Evolutionary conservation across 768 basidiomycete genomes (phyloP).

Genomic region (Piloderma croceum): DNA sequence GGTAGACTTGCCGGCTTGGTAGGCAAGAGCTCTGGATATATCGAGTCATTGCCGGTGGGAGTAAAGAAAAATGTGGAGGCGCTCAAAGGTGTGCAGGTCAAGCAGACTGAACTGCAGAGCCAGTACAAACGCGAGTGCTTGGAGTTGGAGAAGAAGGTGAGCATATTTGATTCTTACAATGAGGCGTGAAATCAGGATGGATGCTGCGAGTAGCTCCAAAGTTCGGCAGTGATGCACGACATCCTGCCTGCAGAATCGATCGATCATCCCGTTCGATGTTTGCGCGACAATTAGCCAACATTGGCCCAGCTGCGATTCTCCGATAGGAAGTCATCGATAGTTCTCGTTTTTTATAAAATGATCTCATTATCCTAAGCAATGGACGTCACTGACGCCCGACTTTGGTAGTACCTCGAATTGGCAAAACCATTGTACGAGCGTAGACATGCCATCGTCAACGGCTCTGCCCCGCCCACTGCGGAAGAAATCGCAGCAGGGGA

Average conservation of each 20-base stretch:
- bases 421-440: constrained; percentile 83
- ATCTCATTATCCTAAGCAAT: constrained; percentile 7
- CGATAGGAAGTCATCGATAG: too few species aligned
- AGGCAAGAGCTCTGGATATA: constrained; percentile 91
- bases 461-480: constrained; percentile 60
- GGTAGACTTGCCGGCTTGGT: constrained; percentile 79
- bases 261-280: too few species aligned
- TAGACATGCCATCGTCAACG: constrained; percentile 77
- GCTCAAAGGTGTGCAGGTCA: constrained; percentile 88
- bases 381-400: constrained; percentile 7
- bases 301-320: too few species aligned
- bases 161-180: too few species aligned
- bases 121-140: constrained; percentile 94
- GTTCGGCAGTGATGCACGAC: too few species aligned
- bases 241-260: too few species aligned
- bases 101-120: constrained; percentile 86
- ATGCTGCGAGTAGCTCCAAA: too few species aligned
- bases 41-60: constrained; percentile 78
- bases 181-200: too few species aligned
- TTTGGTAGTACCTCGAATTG: constrained; percentile 62
- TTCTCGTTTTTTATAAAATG: constrained; percentile 8
- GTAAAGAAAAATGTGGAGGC: constrained; percentile 85
- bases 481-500: constrained; percentile 85
- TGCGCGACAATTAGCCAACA: too few species aligned
- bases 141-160: constrained; percentile 92